Evolutionary conservation across 2,329 filamentous ascomycete species (phyloP).

Genomic region (Boeremia exigua): DNA sequence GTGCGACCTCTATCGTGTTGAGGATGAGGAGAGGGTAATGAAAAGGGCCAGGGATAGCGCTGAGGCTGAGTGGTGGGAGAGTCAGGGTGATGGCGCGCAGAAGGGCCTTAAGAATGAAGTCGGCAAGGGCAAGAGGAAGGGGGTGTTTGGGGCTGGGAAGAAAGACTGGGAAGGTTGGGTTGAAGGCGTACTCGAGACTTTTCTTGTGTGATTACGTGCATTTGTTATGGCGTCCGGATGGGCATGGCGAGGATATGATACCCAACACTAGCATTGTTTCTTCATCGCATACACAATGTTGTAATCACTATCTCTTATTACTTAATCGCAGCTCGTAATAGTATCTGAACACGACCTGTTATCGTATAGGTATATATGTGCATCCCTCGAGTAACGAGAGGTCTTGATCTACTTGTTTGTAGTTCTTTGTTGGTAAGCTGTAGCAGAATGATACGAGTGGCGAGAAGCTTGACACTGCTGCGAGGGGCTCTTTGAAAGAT

Average conservation of each 20-base stretch:
- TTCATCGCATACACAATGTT: not conserved
- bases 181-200: slow-evolving; percentile 23
- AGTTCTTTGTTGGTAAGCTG: too few relatives aligned
- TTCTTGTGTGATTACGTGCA: slow-evolving; percentile 14
- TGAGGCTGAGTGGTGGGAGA: slow-evolving; percentile 55
- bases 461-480: too few relatives aligned
- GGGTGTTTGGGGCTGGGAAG: not conserved
- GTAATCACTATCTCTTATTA: too few relatives aligned
- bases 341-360: too few relatives aligned
- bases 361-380: too few relatives aligned
- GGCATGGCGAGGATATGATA: slow-evolving; percentile 3
- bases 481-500: too few relatives aligned
- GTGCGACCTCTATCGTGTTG: slow-evolving; percentile 57
- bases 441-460: too few relatives aligned
- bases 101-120: slow-evolving; percentile 32
- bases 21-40: slow-evolving; percentile 55
- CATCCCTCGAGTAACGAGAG: too few relatives aligned
- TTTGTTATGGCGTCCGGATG: not conserved
- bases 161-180: slow-evolving; percentile 31
- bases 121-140: slow-evolving; percentile 22
- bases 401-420: too few relatives aligned
- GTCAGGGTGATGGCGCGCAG: slow-evolving; percentile 39
- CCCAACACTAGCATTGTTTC: not conserved
- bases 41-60: slow-evolving; percentile 51
- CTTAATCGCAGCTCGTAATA: too few relatives aligned